These are phyloP conservation scores for Entomortierella parvispora DNA, from an alignment of 192 early-diverging fungal genomes.

Conservation along the genomic window DNA sequence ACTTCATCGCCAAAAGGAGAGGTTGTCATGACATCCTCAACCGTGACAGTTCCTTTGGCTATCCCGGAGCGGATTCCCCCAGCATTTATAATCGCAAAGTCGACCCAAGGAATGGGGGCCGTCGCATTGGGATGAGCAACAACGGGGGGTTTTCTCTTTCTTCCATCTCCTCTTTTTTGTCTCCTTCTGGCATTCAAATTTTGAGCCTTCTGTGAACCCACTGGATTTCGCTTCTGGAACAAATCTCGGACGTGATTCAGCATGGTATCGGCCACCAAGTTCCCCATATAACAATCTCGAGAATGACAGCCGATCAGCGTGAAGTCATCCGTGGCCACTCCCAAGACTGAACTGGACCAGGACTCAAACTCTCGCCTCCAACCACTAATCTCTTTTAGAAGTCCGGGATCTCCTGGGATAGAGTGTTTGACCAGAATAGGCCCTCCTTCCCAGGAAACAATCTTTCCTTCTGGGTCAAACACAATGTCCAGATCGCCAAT, in stretches of 20 bases:
- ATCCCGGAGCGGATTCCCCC: slow-evolving; percentile 73
- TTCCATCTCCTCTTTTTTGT: slow-evolving; percentile 33
- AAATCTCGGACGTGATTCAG: slow-evolving; percentile 41
- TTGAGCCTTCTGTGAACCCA: slow-evolving; percentile 46
- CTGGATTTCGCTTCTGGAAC: no score
- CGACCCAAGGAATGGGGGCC: slow-evolving; percentile 40
- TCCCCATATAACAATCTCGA: slow-evolving; percentile 69
- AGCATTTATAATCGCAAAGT: slow-evolving; percentile 68
- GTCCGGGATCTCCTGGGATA: slow-evolving; percentile 56
- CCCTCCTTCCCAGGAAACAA: slow-evolving; percentile 64
- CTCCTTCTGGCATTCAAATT: background rate
- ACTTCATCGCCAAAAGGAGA: slow-evolving; percentile 74
- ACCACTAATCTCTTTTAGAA: slow-evolving; percentile 52
- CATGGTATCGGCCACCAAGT: slow-evolving; percentile 75
- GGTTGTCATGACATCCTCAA: slow-evolving; percentile 63
- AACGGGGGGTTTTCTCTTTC: no score
- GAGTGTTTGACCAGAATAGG: slow-evolving; percentile 67
- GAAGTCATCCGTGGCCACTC: slow-evolving; percentile 55
- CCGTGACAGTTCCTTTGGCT: slow-evolving; percentile 62
- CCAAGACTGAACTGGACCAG: slow-evolving; percentile 55
- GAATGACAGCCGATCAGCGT: slow-evolving; percentile 48
- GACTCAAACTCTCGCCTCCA: slow-evolving; percentile 60
- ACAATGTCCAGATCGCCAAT: slow-evolving; percentile 70
- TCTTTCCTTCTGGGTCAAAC: slow-evolving; percentile 64
- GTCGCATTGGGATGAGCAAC: slow-evolving; percentile 19